Evolutionary conservation across 1,139 yeast genomes (phyloP).

Genomic region (Hanseniaspora sp.): DNA sequence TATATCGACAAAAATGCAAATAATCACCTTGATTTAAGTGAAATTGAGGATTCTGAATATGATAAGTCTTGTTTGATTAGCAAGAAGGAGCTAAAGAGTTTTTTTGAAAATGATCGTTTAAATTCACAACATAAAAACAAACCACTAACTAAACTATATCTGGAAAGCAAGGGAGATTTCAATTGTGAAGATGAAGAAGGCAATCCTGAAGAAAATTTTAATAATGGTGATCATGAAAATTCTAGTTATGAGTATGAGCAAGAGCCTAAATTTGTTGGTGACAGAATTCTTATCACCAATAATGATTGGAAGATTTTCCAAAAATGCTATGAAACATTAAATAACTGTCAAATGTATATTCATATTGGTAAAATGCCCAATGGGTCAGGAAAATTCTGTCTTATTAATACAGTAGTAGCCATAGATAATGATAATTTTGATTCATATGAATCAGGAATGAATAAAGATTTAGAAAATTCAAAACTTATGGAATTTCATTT

Average conservation of each 20-base stretch:
- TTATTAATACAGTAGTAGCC: conserved; percentile 10
- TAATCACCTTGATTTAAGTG: conserved; percentile 2
- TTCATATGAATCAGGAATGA: background rate
- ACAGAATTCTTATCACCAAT: conserved; percentile 10
- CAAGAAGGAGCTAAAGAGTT: background rate
- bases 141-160: background rate
- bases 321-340: conserved; percentile 9
- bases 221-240: background rate
- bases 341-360: conserved; percentile 10
- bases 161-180: too few species aligned
- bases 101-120: background rate
- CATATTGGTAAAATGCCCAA: conserved; percentile 3
- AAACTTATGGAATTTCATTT: conserved; percentile 13
- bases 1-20: background rate
- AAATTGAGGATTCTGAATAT: conserved; percentile 10
- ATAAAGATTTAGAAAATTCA: background rate
- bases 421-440: background rate
- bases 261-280: background rate
- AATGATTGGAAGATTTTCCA: conserved; percentile 14
- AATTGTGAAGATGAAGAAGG: background rate
- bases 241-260: background rate
- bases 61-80: background rate
- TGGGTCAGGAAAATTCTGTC: conserved; percentile 9
- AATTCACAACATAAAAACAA: background rate
- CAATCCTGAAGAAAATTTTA: too few species aligned